Conservation (phyloP, 371 early-diverging fungal species). For the Syncephalastrum racemosum region DNA sequence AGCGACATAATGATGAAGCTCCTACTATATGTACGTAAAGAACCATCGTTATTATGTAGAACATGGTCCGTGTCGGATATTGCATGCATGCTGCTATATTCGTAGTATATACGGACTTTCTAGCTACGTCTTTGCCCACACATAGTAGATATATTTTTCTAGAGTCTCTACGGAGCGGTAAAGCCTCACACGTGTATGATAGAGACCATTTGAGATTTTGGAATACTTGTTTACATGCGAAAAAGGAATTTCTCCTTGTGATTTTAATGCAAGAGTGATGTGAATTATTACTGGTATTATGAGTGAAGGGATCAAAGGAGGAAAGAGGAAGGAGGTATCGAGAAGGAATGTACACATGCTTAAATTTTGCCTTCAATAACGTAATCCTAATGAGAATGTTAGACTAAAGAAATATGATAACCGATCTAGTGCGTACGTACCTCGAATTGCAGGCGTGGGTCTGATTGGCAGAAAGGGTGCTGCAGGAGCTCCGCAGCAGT, state of each 20-base stretch:
- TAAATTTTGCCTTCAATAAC: conserved; percentile 29
- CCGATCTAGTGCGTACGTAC: conserved; percentile 12
- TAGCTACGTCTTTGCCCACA: background rate
- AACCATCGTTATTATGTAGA: no score
- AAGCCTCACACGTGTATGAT: conserved; percentile 19
- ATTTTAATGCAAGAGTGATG: conserved; percentile 2
- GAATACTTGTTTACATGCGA: conserved; percentile 48
- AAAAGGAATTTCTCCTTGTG: conserved; percentile 9
- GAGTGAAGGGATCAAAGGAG: background rate
- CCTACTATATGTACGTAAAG: background rate
- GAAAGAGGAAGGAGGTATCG: background rate
- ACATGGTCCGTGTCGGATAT: no score
- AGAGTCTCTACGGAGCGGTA: conserved; percentile 52
- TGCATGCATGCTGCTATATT: background rate
- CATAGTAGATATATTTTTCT: conserved; percentile 28
- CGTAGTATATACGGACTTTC: background rate
- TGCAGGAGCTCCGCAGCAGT: conserved; percentile 62
- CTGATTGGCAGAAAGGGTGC: conserved; percentile 49
- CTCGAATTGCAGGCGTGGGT: conserved; percentile 50
- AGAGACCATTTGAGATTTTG: conserved; percentile 58
- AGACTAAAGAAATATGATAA: background rate
- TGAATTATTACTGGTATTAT: background rate
- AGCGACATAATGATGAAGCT: background rate
- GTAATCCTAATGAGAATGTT: conserved; percentile 20
- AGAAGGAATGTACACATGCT: conserved; percentile 1